These are phyloP conservation scores for Parsonsia alboflavescens DNA, from an alignment of 257 asterid species.

Conservation along the genomic window DNA sequence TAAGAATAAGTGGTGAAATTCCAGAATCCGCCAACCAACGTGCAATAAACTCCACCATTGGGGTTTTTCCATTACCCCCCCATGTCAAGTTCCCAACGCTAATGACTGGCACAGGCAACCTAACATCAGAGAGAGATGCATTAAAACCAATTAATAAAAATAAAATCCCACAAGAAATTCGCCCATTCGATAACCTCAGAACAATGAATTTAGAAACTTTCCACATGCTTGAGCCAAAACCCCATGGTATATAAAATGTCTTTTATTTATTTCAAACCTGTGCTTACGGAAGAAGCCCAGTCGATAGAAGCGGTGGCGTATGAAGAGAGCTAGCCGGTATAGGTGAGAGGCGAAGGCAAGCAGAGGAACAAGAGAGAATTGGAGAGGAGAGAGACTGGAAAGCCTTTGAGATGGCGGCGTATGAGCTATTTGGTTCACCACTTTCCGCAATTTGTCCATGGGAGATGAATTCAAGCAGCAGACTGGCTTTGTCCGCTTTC, in stretches of 20 bases:
- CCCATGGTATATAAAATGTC: no score
- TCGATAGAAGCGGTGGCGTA: slow-evolving; percentile 63
- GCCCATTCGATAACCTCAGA: background rate
- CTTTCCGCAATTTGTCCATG: slow-evolving; percentile 62
- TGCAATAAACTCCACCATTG: slow-evolving; percentile 88
- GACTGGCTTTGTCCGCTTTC: background rate
- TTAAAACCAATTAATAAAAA: background rate
- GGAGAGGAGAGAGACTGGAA: slow-evolving; percentile 39
- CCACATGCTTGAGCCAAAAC: background rate
- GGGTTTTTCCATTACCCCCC: slow-evolving; percentile 99
- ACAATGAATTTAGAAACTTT: background rate
- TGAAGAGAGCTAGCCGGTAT: slow-evolving; percentile 42
- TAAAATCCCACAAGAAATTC: background rate
- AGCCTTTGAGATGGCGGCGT: slow-evolving; percentile 42
- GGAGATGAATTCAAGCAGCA: background rate
- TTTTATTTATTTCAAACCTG: slow-evolving; percentile 33
- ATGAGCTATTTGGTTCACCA: slow-evolving; percentile 64
- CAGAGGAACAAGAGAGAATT: slow-evolving; percentile 65
- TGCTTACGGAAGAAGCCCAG: slow-evolving; percentile 35
- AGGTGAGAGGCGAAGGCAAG: slow-evolving; percentile 62
- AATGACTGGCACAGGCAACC: slow-evolving; percentile 83
- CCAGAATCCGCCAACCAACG: slow-evolving; percentile 46
- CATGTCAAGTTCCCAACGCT: slow-evolving; percentile 96
- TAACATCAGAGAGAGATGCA: slow-evolving; percentile 11
- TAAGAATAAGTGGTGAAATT: slow-evolving; percentile 74